A percentile compares a stretch with the other conserved stretches of the same genome.
Evolutionary conservation across 352 stramenopile genomes (phyloP).

Genomic region (Phytopythium kandeliae): DNA sequence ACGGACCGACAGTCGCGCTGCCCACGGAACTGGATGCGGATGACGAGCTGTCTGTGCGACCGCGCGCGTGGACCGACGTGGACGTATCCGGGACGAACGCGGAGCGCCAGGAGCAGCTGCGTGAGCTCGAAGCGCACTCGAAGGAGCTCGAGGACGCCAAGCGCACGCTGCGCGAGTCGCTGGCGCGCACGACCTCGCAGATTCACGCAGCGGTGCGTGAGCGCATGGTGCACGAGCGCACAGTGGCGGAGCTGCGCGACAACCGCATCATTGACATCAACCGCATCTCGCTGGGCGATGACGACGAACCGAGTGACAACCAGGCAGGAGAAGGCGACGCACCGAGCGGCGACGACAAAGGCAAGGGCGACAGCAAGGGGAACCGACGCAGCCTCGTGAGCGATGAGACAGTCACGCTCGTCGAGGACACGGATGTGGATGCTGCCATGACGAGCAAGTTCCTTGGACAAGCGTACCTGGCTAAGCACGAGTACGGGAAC

Average conservation of each 20-base stretch:
- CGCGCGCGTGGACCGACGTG: slow-evolving; percentile 59
- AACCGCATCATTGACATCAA: slow-evolving; percentile 66
- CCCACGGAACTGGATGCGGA: slow-evolving; percentile 22
- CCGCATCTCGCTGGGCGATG: slow-evolving; percentile 48
- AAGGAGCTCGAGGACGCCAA: slow-evolving; percentile 57
- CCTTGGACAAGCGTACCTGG: slow-evolving; percentile 59
- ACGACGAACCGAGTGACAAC: slow-evolving; percentile 34
- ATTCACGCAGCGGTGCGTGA: slow-evolving; percentile 29
- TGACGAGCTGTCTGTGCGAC: slow-evolving; percentile 30
- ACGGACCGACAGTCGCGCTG: slow-evolving; percentile 4
- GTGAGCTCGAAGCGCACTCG: slow-evolving; percentile 60
- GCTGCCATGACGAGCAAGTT: slow-evolving; percentile 69
- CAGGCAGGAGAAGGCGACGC: slow-evolving; percentile 11
- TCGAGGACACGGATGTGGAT: slow-evolving; percentile 53
- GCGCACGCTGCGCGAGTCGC: slow-evolving; percentile 39
- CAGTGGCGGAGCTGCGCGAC: slow-evolving; percentile 36
- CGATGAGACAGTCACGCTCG: slow-evolving; percentile 23
- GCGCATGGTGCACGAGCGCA: slow-evolving; percentile 24
- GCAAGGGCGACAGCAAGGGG: slow-evolving; percentile 11
- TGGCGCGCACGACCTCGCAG: slow-evolving; percentile 26
- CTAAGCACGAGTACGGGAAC: slow-evolving; percentile 52
- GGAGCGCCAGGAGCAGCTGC: slow-evolving; percentile 64
- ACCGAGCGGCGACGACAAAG: slow-evolving; percentile 1
- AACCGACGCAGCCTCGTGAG: slow-evolving; percentile 14
- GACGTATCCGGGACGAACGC: slow-evolving; percentile 44